Percentiles rank a stretch among this genome's conserved stretches.
phyloP scores from a whole-genome alignment of 2,329 filamentous ascomycete species.

The Trichoderma semiorbis region DNA sequence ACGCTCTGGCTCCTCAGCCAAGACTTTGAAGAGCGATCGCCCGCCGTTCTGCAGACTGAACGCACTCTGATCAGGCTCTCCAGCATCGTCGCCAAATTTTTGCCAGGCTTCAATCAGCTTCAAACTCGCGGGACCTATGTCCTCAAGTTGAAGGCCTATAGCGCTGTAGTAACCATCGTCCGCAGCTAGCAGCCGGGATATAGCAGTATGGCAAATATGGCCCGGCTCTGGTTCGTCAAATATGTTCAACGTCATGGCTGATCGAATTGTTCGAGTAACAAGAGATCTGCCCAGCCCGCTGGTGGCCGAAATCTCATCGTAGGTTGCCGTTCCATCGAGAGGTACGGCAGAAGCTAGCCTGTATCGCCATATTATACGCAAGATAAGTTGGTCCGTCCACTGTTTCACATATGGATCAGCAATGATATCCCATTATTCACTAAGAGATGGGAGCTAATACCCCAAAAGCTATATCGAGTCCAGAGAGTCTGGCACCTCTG shows the following conservation, averaged over 20 bases:
- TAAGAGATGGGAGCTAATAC: background rate
- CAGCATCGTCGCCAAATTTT: background rate
- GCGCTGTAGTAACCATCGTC: background rate
- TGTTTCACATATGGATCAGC: background rate
- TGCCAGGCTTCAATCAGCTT: background rate
- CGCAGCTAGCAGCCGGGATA: background rate
- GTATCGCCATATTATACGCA: background rate
- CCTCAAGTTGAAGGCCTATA: background rate
- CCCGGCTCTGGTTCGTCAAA: background rate
- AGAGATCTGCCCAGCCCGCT: background rate
- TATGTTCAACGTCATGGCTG: background rate
- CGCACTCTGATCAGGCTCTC: background rate
- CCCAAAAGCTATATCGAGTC: background rate
- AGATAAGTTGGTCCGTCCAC: background rate
- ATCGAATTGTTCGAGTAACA: background rate
- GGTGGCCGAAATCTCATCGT: background rate
- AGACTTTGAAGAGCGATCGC: background rate
- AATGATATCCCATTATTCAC: background rate
- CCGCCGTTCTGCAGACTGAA: background rate
- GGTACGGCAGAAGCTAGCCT: background rate
- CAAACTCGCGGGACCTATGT: background rate
- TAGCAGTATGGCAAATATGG: background rate
- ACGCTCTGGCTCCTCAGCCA: background rate
- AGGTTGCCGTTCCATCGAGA: background rate
- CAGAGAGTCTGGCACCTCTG: background rate